Base-by-base conservation (phyloP, 2,329 filamentous ascomycete genomes). In the Fusarium pininemorale region DNA sequence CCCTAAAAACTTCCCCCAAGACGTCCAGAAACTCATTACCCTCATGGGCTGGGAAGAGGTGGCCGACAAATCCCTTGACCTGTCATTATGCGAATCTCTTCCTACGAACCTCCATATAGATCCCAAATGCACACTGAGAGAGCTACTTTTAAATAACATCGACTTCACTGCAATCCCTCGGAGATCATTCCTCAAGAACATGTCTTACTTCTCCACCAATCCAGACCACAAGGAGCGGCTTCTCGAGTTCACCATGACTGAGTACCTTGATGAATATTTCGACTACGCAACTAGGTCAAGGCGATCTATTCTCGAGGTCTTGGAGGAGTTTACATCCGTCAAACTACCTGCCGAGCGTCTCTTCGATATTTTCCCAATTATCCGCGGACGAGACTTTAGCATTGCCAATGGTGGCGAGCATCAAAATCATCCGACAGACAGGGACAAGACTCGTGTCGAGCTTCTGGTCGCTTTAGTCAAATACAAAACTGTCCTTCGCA, bases 251-350 rank as follows among this genome's bases (percentile, higher is more conserved):
- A 91, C 91, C 3, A 89, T 93, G 77, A 90, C 94, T 0, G 89
- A 93, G 51, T 94, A 92, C 77, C 90, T 96, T 11, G 95, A 98
- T 76, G 96, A 99, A 77, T 92, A 98, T 63, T 98, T 94, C 84
- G 96, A 99, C 83, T 99, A 99, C 80, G 96, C 96, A 3, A 95
- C 95, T 1, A 91, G 96, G 14, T 94, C 96, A 2, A 92, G 95
- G 39, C 92, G 96, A 39, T 97, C 93, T 66, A 98, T 98, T 65
- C 85, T 99, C 11, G 96, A 99, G 82, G 92, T 98, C 7, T 88
- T 99, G 35, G 91, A 96, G 64, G 96, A 99, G 77, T 99, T 99
- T 77, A 89, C 93, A 47, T 92, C 90, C 0, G 92, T 98, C 62
- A 92, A 91, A 70, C 90, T 99, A 5, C 95, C 96, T 0, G 93